Conservation (phyloP, 495 filamentous ascomycete genomes). For the Talaromyces ruber region DNA sequence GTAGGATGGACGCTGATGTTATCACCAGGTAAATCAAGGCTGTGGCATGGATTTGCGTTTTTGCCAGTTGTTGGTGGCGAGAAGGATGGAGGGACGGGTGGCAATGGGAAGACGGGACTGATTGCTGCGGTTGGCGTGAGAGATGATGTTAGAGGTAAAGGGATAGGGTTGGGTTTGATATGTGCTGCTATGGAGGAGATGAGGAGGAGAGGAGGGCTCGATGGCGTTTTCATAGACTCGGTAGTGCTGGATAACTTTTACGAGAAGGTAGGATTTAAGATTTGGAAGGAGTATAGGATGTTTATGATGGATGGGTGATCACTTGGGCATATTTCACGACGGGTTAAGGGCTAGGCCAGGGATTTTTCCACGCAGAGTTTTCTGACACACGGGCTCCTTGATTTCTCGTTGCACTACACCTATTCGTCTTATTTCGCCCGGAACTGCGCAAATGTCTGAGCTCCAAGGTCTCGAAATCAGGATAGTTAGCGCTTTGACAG, state of each 20-base stretch:
- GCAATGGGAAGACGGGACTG: slow-evolving; percentile 29
- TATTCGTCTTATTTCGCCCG: neutral
- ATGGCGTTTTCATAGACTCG: slow-evolving; percentile 44
- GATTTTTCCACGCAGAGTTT: too few species aligned
- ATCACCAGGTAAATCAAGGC: slow-evolving; percentile 10
- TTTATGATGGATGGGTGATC: neutral
- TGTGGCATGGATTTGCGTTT: neutral
- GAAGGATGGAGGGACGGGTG: neutral
- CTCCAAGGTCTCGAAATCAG: neutral
- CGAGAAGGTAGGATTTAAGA: slow-evolving; percentile 39
- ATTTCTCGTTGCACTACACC: neutral
- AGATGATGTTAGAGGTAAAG: slow-evolving; percentile 24
- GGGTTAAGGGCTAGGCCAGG: too few species aligned
- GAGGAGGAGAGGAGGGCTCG: slow-evolving; percentile 31
- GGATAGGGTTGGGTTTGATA: slow-evolving; percentile 39
- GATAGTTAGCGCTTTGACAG: neutral
- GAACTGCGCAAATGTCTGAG: neutral
- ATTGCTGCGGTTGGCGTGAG: slow-evolving; percentile 44
- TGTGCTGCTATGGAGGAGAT: slow-evolving; percentile 39
- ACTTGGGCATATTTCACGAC: too few species aligned
- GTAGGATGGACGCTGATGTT: slow-evolving; percentile 45
- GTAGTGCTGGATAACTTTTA: slow-evolving; percentile 43
- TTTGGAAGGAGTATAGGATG: slow-evolving; percentile 31
- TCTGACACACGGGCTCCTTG: too few species aligned
- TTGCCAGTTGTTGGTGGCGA: neutral